These are phyloP conservation scores for Fusarium dimerum DNA, from an alignment of 2,329 filamentous ascomycete species.

Conservation along the genomic window DNA sequence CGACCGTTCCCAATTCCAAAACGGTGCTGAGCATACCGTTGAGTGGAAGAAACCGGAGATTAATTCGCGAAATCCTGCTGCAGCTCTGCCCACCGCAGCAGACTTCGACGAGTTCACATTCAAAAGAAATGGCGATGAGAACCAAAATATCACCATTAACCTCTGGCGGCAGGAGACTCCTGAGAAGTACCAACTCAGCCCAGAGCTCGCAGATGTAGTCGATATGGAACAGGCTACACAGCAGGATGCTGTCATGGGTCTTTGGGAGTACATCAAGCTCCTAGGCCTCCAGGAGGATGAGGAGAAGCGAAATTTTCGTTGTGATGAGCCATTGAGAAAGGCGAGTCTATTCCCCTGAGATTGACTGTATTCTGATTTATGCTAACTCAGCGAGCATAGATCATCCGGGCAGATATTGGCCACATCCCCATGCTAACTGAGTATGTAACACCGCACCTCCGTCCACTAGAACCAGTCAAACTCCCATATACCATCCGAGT, in stretches of 20 bases:
- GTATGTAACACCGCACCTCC: slow-evolving; percentile 76
- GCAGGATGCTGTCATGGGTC: slow-evolving; percentile 82
- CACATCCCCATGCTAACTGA: slow-evolving; percentile 85
- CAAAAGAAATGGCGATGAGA: slow-evolving; percentile 89
- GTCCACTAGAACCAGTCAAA: slow-evolving; percentile 76
- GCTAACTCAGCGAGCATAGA: slow-evolving; percentile 46
- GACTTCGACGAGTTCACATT: slow-evolving; percentile 93
- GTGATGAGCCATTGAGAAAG: slow-evolving; percentile 77
- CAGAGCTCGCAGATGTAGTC: slow-evolving; percentile 77
- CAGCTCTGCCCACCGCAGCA: slow-evolving; percentile 54
- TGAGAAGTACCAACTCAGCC: slow-evolving; percentile 79
- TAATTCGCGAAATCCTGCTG: slow-evolving; percentile 49
- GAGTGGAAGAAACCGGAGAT: slow-evolving; percentile 84
- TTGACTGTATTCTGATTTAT: not conserved
- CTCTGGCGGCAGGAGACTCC: slow-evolving; percentile 81
- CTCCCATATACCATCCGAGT: slow-evolving; percentile 92
- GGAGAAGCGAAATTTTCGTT: slow-evolving; percentile 89
- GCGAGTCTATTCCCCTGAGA: slow-evolving; percentile 48
- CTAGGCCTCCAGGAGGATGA: slow-evolving; percentile 91
- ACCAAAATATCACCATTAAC: slow-evolving; percentile 87
- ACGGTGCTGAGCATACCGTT: slow-evolving; percentile 59
- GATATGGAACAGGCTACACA: slow-evolving; percentile 87
- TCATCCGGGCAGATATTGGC: slow-evolving; percentile 75
- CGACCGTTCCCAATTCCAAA: slow-evolving; percentile 61
- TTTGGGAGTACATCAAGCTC: slow-evolving; percentile 93